Conservation (phyloP, 2,329 filamentous ascomycete species). For the Herpotrichia juniperi region DNA sequence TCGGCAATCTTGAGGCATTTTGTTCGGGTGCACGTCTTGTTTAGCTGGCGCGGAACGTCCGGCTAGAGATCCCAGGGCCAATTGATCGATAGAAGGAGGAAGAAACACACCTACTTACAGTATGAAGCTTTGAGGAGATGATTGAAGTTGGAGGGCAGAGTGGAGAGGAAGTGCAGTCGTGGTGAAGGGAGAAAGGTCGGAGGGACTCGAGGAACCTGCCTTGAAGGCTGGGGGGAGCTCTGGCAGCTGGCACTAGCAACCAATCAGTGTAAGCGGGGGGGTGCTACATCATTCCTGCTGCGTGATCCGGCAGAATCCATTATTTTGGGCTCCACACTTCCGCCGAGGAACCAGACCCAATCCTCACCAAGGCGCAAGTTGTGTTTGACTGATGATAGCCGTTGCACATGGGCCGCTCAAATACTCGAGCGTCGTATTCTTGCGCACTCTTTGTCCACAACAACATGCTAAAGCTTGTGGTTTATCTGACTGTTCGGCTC, state of each 20-base stretch:
- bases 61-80: conserved; percentile 30
- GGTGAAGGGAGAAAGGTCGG: conserved; percentile 3
- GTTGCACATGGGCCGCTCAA: too few species aligned
- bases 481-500: too few species aligned
- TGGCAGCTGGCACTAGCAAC: neutral
- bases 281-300: too few species aligned
- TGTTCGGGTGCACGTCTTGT: conserved; percentile 27
- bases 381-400: too few species aligned
- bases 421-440: too few species aligned
- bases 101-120: conserved; percentile 35
- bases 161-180: conserved; percentile 9
- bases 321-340: too few species aligned
- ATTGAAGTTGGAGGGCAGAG: conserved; percentile 7
- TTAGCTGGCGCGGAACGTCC: conserved; percentile 33
- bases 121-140: conserved; percentile 18
- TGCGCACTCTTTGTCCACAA: too few species aligned
- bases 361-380: too few species aligned
- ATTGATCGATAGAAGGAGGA: conserved; percentile 27
- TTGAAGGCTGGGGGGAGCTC: conserved; percentile 9
- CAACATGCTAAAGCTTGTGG: too few species aligned
- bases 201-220: conserved; percentile 9
- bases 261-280: conserved; percentile 4
- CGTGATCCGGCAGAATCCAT: too few species aligned
- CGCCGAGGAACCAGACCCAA: too few species aligned
- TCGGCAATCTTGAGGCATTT: conserved; percentile 46